These are phyloP conservation scores for Bertia moriformis DNA, from an alignment of 2,329 filamentous ascomycete genomes.

Conservation along the genomic window DNA sequence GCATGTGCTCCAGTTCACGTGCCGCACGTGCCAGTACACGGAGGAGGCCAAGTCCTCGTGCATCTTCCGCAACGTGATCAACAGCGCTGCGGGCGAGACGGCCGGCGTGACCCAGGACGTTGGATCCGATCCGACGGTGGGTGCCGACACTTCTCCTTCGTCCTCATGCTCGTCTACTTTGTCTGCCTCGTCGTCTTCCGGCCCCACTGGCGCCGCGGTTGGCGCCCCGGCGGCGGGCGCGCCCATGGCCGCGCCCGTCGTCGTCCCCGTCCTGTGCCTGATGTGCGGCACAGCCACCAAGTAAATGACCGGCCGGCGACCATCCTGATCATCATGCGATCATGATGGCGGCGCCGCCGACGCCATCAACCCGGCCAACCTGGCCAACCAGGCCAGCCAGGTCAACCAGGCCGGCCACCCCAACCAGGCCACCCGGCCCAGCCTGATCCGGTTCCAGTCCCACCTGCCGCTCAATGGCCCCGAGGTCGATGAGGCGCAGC, in stretches of 20 bases:
- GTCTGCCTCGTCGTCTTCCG: constrained; percentile 3
- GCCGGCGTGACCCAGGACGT: constrained; percentile 96
- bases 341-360: too few species aligned
- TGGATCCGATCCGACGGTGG: constrained; percentile 93
- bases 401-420: neutral
- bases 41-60: constrained; percentile 77
- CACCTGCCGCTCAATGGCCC: neutral
- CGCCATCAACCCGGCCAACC: too few species aligned
- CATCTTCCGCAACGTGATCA: constrained; percentile 88
- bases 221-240: too few species aligned
- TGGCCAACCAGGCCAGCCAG: neutral
- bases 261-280: too few species aligned
- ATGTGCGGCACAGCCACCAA: too few species aligned
- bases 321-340: too few species aligned
- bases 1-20: constrained; percentile 82
- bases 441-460: neutral
- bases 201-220: constrained; percentile 3
- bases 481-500: neutral
- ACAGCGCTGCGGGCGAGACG: constrained; percentile 82
- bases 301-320: too few species aligned
- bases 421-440: neutral
- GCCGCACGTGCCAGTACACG: constrained; percentile 85
- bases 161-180: constrained; percentile 4
- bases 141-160: constrained; percentile 35
- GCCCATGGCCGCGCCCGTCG: too few species aligned